These are phyloP conservation scores for Candida albicans DNA, from an alignment of 1,139 yeast genomes.

Conservation along the genomic window DNA sequence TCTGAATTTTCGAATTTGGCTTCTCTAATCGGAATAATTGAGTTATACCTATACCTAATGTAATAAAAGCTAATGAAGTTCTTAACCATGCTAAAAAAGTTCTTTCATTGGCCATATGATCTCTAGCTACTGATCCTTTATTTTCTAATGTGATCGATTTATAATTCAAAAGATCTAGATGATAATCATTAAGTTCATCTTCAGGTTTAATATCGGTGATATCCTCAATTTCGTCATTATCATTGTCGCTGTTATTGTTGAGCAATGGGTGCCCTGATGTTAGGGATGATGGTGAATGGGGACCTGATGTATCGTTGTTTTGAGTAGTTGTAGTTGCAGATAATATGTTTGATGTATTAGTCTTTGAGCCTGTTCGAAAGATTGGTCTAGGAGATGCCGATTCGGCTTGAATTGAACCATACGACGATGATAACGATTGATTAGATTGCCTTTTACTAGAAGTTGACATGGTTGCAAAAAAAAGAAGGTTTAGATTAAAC, in stretches of 20 bases:
- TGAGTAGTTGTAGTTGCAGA: no score
- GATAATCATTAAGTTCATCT: not conserved
- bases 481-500: no score
- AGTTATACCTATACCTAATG: constrained; percentile 45
- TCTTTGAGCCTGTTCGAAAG: no score
- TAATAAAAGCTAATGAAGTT: constrained; percentile 49
- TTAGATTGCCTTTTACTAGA: no score
- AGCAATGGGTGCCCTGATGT: not conserved
- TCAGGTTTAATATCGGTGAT: not conserved
- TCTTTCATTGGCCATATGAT: constrained; percentile 72
- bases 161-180: constrained; percentile 9
- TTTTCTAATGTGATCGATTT: constrained; percentile 41
- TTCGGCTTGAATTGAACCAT: no score
- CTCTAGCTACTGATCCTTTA: constrained; percentile 50
- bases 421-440: no score
- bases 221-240: constrained; percentile 5
- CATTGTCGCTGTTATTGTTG: constrained; percentile 6
- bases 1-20: constrained; percentile 18
- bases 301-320: not conserved
- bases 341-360: no score
- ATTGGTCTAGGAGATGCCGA: no score
- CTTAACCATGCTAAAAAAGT: constrained; percentile 77
- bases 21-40: constrained; percentile 40
- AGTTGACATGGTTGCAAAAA: no score
- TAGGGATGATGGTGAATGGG: not conserved